Conservation (phyloP, 129 eudicot species). For the Centrapalus pauciflorus region DNA sequence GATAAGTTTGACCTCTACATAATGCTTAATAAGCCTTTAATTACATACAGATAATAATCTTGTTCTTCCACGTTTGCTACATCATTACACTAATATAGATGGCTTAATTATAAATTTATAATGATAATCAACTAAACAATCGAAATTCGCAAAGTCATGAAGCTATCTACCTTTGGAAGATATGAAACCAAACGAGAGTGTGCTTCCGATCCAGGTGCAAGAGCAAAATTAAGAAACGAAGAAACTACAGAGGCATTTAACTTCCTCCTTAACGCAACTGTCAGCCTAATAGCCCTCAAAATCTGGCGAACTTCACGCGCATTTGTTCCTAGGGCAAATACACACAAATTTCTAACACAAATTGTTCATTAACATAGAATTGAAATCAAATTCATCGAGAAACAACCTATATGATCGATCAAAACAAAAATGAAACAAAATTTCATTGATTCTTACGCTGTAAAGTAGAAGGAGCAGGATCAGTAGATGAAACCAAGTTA, state of each 20-base stretch:
- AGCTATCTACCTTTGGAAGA: conserved; percentile 66
- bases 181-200: conserved; percentile 53
- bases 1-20: too few relatives aligned
- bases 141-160: not conserved
- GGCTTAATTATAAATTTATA: not conserved
- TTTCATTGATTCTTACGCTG: conserved; percentile 43
- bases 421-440: not conserved
- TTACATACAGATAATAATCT: not conserved
- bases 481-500: conserved; percentile 39
- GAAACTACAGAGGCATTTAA: conserved; percentile 56
- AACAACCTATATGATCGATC: not conserved
- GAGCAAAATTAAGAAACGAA: conserved; percentile 57
- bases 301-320: conserved; percentile 76
- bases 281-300: conserved; percentile 70
- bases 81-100: not conserved
- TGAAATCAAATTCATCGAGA: not conserved
- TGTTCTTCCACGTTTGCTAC: not conserved
- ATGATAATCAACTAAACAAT: not conserved
- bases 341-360: not conserved
- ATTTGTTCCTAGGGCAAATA: not conserved
- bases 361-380: not conserved
- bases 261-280: conserved; percentile 65
- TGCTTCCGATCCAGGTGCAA: conserved; percentile 78
- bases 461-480: conserved; percentile 42
- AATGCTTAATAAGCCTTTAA: not conserved